These are phyloP conservation scores for Xylaria cubensis DNA, from an alignment of 495 filamentous ascomycete genomes.

Conservation along the genomic window DNA sequence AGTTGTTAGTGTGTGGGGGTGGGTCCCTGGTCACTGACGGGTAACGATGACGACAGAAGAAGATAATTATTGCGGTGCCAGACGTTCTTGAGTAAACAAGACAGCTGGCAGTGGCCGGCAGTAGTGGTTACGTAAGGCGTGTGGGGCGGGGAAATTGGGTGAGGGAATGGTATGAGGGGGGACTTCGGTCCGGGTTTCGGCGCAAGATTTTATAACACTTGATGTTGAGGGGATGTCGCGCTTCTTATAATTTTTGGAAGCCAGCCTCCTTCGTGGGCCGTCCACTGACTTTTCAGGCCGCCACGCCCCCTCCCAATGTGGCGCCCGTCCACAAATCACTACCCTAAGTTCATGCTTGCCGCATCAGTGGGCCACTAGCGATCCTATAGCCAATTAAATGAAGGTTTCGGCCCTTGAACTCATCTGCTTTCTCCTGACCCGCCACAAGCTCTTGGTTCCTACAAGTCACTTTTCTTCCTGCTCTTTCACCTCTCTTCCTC, in stretches of 20 bases:
- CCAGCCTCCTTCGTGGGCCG: constrained; percentile 39
- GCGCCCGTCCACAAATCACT: constrained; percentile 39
- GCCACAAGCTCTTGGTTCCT: constrained; percentile 36
- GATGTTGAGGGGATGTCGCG: constrained; percentile 51
- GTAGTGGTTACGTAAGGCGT: constrained; percentile 43
- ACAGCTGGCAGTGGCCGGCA: constrained; percentile 34
- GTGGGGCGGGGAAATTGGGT: constrained; percentile 43
- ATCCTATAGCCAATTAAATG: constrained; percentile 53
- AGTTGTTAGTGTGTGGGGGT: constrained; percentile 21
- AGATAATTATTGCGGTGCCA: constrained; percentile 28
- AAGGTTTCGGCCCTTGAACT: constrained; percentile 39
- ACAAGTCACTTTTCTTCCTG: constrained; percentile 41
- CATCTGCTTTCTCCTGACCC: constrained; percentile 41
- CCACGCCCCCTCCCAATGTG: constrained; percentile 42
- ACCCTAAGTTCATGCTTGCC: constrained; percentile 34
- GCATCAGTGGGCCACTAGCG: constrained; percentile 50
- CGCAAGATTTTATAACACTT: constrained; percentile 51
- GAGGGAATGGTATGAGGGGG: constrained; percentile 47
- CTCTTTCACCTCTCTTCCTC: constrained; percentile 28
- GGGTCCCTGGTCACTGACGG: constrained; percentile 23
- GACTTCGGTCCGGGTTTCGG: constrained; percentile 58
- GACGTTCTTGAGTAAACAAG: constrained; percentile 36
- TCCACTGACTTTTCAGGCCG: constrained; percentile 38
- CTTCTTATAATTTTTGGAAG: constrained; percentile 57
- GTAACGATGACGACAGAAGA: constrained; percentile 25